Conservation (phyloP, 768 basidiomycete species). For the Melanogaster broomeanus region DNA sequence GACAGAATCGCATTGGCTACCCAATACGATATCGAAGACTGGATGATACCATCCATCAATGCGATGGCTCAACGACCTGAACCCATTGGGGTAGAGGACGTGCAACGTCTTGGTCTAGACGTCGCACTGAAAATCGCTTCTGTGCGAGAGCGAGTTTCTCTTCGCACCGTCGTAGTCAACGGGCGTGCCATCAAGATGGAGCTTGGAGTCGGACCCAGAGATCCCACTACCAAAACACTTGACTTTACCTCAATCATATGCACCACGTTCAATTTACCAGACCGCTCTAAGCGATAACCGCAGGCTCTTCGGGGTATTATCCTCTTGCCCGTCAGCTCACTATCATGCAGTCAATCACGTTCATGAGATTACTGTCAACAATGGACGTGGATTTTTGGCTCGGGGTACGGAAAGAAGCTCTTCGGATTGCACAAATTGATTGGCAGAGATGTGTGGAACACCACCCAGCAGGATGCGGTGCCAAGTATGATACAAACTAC, state of each 20-base stretch:
- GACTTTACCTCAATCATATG: background rate
- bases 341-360: too few relatives aligned
- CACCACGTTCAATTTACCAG: background rate
- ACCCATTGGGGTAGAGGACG: constrained; percentile 7
- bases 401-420: too few relatives aligned
- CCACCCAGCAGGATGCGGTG: too few relatives aligned
- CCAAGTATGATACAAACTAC: too few relatives aligned
- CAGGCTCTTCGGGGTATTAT: too few relatives aligned
- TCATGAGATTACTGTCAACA: too few relatives aligned
- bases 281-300: too few relatives aligned
- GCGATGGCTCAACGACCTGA: constrained; percentile 1
- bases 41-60: background rate
- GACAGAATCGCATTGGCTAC: constrained; percentile 1
- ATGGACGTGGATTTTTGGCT: too few relatives aligned
- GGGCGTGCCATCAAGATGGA: background rate
- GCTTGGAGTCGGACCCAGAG: background rate
- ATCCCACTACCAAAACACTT: background rate
- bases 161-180: too few relatives aligned
- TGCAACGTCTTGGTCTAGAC: constrained; percentile 4
- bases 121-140: constrained; percentile 1
- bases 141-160: background rate
- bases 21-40: background rate
- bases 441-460: too few relatives aligned
- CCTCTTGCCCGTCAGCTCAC: too few relatives aligned
- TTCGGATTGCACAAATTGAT: too few relatives aligned